Evolutionary conservation across 1,284 basidiomycete genomes (phyloP).

Genomic region (Boletus smithii): DNA sequence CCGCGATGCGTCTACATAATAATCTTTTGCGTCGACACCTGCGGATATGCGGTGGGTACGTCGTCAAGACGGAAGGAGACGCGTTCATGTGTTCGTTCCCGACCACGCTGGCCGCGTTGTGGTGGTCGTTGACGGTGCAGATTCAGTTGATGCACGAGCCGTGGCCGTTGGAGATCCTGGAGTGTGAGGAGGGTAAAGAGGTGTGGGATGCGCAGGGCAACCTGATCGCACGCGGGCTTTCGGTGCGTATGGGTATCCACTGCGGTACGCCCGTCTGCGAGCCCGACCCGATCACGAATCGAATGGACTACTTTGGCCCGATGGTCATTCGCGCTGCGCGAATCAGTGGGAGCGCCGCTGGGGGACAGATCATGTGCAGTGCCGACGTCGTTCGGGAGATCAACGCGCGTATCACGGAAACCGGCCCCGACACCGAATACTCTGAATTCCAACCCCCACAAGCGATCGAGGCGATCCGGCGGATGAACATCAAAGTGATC

Average conservation of each 20-base stretch:
- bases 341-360: conserved; percentile 81
- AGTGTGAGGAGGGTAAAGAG: conserved; percentile 88
- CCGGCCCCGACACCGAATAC: conserved; percentile 54
- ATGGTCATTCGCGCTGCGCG: conserved; percentile 92
- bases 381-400: conserved; percentile 88
- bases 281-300: conserved; percentile 87
- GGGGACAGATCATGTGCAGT: conserved; percentile 94
- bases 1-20: conserved; percentile 93
- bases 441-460: conserved; percentile 52
- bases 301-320: conserved; percentile 97
- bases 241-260: conserved; percentile 97
- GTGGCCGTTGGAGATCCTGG: conserved; percentile 95
- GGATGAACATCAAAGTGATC: conserved; percentile 73
- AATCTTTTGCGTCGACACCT: conserved; percentile 82
- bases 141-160: conserved; percentile 78
- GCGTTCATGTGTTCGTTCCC: conserved; percentile 99
- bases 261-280: conserved; percentile 92
- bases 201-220: conserved; percentile 68
- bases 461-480: conserved; percentile 69
- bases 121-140: conserved; percentile 93
- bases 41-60: conserved; percentile 92
- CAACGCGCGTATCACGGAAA: conserved; percentile 56
- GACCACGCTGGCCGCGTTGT: conserved; percentile 79
- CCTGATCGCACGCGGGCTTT: conserved; percentile 84
- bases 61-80: conserved; percentile 99